These are phyloP conservation scores for Ilex aquifolium DNA, from an alignment of 257 asterid species.

Conservation along the genomic window DNA sequence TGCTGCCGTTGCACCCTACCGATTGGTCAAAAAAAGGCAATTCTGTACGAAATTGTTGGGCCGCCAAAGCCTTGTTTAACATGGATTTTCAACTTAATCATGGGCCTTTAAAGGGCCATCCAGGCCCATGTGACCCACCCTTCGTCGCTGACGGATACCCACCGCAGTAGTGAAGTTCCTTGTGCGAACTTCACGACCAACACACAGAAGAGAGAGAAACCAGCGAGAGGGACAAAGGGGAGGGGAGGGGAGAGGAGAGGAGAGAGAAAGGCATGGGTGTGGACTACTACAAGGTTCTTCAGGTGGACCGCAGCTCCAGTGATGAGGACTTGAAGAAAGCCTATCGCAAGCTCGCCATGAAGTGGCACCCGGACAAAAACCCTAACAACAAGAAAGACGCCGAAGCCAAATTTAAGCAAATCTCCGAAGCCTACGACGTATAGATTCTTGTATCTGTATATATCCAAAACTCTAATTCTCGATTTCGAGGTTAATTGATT, in stretches of 20 bases:
- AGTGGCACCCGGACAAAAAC: slow-evolving; percentile 47
- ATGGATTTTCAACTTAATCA: too few relatives aligned
- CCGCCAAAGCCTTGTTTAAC: too few relatives aligned
- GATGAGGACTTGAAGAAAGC: slow-evolving; percentile 44
- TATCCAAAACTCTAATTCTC: background rate
- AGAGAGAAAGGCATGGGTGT: slow-evolving; percentile 25
- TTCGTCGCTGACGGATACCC: too few relatives aligned
- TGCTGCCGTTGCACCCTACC: too few relatives aligned
- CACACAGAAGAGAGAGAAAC: background rate
- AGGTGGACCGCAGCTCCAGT: slow-evolving; percentile 29
- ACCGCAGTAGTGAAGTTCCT: too few relatives aligned
- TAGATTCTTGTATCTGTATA: background rate
- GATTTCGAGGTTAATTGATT: background rate
- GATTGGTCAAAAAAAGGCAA: too few relatives aligned
- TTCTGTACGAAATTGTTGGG: too few relatives aligned
- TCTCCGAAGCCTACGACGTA: background rate
- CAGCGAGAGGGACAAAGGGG: slow-evolving; percentile 12
- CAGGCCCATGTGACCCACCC: too few relatives aligned
- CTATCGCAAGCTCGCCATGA: slow-evolving; percentile 37
- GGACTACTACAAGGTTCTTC: slow-evolving; percentile 33
- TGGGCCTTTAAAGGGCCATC: too few relatives aligned
- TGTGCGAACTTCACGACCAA: too few relatives aligned
- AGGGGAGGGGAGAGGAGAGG: slow-evolving; percentile 16
- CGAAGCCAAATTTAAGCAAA: background rate
- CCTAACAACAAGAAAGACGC: slow-evolving; percentile 6